Conservation (phyloP, 2,329 filamentous ascomycete species). For the Fusarium sp. region DNA sequence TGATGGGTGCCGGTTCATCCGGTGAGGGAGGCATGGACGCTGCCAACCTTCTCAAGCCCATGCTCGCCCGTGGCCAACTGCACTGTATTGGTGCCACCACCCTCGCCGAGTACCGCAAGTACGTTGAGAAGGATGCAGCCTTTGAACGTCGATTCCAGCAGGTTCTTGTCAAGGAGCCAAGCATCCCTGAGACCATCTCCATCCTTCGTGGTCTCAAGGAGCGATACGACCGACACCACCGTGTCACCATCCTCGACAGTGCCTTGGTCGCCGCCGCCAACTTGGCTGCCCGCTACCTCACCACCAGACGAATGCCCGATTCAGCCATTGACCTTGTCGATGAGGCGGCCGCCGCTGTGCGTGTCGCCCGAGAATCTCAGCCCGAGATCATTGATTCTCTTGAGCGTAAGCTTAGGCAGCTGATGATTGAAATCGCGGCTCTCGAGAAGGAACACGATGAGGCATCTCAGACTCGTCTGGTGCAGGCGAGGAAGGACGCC, state of each 20-base stretch:
- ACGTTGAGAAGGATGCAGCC: slow-evolving; percentile 98
- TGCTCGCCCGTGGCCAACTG: slow-evolving; percentile 95
- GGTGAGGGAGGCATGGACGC: slow-evolving; percentile 99
- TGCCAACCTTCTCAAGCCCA: slow-evolving; percentile 96
- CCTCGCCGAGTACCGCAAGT: slow-evolving; percentile 94
- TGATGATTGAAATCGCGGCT: slow-evolving; percentile 97
- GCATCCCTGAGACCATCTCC: slow-evolving; percentile 89
- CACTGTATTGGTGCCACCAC: slow-evolving; percentile 99
- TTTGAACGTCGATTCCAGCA: slow-evolving; percentile 99
- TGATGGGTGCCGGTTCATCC: slow-evolving; percentile 96
- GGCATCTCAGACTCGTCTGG: slow-evolving; percentile 85
- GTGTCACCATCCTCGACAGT: slow-evolving; percentile 94
- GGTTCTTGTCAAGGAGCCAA: slow-evolving; percentile 94
- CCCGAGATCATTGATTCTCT: slow-evolving; percentile 96
- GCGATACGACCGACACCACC: slow-evolving; percentile 97
- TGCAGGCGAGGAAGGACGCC: slow-evolving; percentile 87
- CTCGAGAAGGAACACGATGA: slow-evolving; percentile 95
- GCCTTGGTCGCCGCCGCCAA: slow-evolving; percentile 93
- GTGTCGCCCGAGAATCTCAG: slow-evolving; percentile 94
- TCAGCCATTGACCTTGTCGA: slow-evolving; percentile 97
- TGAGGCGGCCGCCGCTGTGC: slow-evolving; percentile 95
- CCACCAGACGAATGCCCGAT: slow-evolving; percentile 88
- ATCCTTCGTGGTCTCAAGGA: slow-evolving; percentile 99
- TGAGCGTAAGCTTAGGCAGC: slow-evolving; percentile 88
- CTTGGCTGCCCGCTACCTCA: slow-evolving; percentile 93